phyloP scores from a whole-genome alignment of 176 grass and related monocot species.

The Aegilops speltoides region DNA sequence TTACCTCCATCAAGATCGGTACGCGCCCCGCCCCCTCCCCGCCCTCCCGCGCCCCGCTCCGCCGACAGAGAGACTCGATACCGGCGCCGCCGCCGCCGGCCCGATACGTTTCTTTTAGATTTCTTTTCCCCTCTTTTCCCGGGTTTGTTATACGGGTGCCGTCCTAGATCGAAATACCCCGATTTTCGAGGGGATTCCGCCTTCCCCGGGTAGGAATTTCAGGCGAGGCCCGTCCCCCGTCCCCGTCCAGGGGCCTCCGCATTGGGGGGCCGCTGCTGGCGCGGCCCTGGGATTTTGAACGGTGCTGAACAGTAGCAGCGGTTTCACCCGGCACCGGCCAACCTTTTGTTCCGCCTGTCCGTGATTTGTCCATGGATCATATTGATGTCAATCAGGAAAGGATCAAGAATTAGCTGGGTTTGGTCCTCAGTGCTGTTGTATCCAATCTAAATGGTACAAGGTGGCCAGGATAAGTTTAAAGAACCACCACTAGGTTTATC shows the following conservation, averaged over 20 bases:
- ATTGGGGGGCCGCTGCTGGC: background rate
- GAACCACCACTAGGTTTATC: slow-evolving; percentile 9
- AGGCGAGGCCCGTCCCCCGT: background rate
- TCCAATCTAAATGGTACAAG: background rate
- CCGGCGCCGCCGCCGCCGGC: background rate
- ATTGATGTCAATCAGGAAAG: background rate
- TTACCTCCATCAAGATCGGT: slow-evolving; percentile 45
- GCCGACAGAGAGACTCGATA: background rate
- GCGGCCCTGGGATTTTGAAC: slow-evolving; percentile 10
- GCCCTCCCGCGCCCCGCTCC: background rate
- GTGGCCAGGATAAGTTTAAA: slow-evolving; percentile 9
- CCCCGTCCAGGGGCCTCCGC: background rate
- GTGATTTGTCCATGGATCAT: slow-evolving; percentile 2
- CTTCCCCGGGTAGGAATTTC: background rate
- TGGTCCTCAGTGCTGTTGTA: background rate
- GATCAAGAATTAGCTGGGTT: background rate
- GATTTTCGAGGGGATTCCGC: background rate
- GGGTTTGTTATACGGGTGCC: background rate
- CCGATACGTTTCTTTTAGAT: background rate
- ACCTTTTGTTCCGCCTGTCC: background rate
- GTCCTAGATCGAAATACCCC: background rate
- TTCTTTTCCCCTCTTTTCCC: slow-evolving; percentile 5
- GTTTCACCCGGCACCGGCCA: background rate
- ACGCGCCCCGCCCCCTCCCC: background rate
- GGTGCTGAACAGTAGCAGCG: background rate